A percentile compares a stretch with the other conserved stretches of the same genome.
phyloP scores from a whole-genome alignment of 192 early-diverging fungal genomes.

The Umbelopsis vinacea region DNA sequence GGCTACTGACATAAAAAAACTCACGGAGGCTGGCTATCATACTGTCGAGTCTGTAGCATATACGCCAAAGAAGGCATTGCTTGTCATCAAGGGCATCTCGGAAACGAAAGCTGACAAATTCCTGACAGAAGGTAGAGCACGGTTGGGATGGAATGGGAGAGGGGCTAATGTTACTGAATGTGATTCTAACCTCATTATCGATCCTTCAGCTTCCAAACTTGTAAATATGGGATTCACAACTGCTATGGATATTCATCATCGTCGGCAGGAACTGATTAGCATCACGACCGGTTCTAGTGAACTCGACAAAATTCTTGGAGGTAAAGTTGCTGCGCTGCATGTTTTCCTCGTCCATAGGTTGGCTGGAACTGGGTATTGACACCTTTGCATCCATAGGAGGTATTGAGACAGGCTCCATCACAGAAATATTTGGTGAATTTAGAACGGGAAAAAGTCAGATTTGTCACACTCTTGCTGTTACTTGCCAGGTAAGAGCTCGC shows the following conservation, averaged over 20 bases:
- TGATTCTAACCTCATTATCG: neutral
- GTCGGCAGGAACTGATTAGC: conserved; percentile 77
- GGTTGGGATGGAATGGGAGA: neutral
- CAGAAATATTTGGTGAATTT: conserved; percentile 98
- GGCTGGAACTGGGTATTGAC: neutral
- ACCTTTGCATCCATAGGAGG: conserved; percentile 58
- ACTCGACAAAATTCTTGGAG: conserved; percentile 90
- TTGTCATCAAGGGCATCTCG: conserved; percentile 92
- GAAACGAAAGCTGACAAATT: conserved; percentile 97
- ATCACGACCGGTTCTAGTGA: conserved; percentile 92
- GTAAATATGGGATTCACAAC: conserved; percentile 96
- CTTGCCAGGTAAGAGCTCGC: conserved; percentile 76
- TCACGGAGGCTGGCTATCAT: conserved; percentile 83
- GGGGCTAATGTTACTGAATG: neutral
- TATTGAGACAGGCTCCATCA: conserved; percentile 95
- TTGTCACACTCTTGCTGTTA: conserved; percentile 94
- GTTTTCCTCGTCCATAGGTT: neutral
- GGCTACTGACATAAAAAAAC: conserved; percentile 79
- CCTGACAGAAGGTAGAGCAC: conserved; percentile 71
- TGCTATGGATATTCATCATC: conserved; percentile 87
- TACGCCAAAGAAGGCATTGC: conserved; percentile 85
- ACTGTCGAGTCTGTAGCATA: conserved; percentile 95
- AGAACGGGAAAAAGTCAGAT: conserved; percentile 97
- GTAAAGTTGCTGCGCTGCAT: conserved; percentile 36
- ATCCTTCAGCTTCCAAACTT: conserved; percentile 74